A percentile compares a stretch with the other conserved stretches of the same genome.
phyloP scores from a whole-genome alignment of 78 protist species.

The Mantamonas sphyraenae region DNA sequence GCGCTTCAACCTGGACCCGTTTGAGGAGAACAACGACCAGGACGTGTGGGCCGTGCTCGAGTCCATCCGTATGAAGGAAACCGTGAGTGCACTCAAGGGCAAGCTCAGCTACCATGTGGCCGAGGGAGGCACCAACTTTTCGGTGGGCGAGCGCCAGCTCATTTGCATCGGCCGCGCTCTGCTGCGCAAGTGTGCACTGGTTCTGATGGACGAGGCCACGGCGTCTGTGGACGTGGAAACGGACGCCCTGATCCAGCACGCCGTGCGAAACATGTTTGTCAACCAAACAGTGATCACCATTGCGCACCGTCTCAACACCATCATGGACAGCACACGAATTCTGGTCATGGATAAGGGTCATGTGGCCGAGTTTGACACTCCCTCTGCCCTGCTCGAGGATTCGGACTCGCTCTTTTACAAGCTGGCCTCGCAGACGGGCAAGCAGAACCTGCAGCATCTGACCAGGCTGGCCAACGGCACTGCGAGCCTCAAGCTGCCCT shows the following conservation, averaged over 20 bases:
- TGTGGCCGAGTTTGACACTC: slow-evolving; percentile 28
- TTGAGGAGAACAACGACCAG: slow-evolving; percentile 30
- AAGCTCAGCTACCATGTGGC: slow-evolving; percentile 8
- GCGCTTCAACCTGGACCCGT: slow-evolving; percentile 80
- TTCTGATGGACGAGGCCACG: slow-evolving; percentile 88
- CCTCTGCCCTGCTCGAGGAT: slow-evolving; percentile 2
- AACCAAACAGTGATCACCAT: slow-evolving; percentile 42
- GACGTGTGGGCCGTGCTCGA: slow-evolving; percentile 46
- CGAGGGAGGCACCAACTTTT: slow-evolving; percentile 46
- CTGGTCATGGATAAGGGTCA: slow-evolving; percentile 22
- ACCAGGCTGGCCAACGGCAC: too few relatives aligned
- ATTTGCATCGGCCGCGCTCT: slow-evolving; percentile 82
- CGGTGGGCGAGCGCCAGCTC: slow-evolving; percentile 82
- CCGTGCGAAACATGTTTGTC: not conserved
- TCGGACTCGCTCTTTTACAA: slow-evolving; percentile 1
- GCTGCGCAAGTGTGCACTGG: slow-evolving; percentile 15
- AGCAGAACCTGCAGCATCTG: too few relatives aligned
- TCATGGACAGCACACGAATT: slow-evolving; percentile 32
- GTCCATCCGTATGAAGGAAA: slow-evolving; percentile 19
- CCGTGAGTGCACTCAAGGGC: not conserved
- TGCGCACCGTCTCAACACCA: slow-evolving; percentile 63
- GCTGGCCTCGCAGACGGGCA: slow-evolving; percentile 7
- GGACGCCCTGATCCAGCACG: not conserved
- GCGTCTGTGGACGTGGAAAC: slow-evolving; percentile 66
- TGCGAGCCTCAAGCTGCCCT: too few relatives aligned